A percentile compares a stretch with the other conserved stretches of the same genome.
Evolutionary conservation across 257 asterid genomes (phyloP).

Genomic region (Nicotiana knightiana): DNA sequence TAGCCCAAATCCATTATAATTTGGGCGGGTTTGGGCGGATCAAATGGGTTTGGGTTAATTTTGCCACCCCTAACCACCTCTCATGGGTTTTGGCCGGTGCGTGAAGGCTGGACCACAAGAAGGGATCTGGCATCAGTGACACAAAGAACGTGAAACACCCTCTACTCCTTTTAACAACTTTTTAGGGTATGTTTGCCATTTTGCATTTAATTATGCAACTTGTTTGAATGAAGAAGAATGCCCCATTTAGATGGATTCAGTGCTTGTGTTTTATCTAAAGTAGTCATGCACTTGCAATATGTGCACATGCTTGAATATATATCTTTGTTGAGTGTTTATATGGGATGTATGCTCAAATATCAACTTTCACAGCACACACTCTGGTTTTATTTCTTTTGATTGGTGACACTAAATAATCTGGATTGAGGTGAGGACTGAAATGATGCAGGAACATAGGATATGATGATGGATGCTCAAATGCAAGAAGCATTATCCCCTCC

Average conservation of each 20-base stretch:
- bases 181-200: not conserved
- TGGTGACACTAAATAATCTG: not conserved
- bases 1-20: too few relatives aligned
- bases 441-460: not conserved
- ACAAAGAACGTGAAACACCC: not conserved
- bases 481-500: constrained; percentile 20
- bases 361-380: not conserved
- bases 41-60: too few relatives aligned
- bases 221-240: not conserved
- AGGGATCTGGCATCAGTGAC: not conserved
- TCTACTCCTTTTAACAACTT: not conserved
- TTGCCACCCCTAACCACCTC: too few relatives aligned
- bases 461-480: constrained; percentile 38
- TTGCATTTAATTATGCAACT: not conserved
- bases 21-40: too few relatives aligned
- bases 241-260: not conserved
- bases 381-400: not conserved
- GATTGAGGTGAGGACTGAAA: not conserved
- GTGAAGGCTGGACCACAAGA: not conserved
- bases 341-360: not conserved
- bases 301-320: not conserved
- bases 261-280: not conserved
- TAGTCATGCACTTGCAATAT: not conserved
- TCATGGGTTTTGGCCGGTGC: not conserved
- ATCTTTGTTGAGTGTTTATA: not conserved